Evolutionary conservation across 225 moss, liverwort and hornwort genomes (phyloP).

Genomic region (Lunularia cruciata): DNA sequence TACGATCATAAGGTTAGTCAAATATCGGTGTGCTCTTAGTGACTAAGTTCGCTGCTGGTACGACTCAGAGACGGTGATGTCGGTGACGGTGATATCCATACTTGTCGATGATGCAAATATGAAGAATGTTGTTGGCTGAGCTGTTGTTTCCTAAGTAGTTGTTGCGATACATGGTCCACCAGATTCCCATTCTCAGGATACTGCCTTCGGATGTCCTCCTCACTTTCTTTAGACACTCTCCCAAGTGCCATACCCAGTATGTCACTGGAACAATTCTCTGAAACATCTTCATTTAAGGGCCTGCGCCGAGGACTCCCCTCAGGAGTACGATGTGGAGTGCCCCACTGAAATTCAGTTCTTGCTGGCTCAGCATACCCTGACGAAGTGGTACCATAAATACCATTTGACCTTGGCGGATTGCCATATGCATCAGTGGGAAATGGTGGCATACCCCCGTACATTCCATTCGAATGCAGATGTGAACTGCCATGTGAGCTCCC

Average conservation of each 20-base stretch:
- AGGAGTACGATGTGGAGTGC: constrained; percentile 72
- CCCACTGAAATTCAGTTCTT: constrained; percentile 78
- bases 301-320: constrained; percentile 76
- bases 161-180: constrained; percentile 69
- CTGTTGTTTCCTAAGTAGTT: constrained; percentile 49
- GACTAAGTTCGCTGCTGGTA: constrained; percentile 80
- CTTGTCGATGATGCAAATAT: no score
- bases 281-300: constrained; percentile 44
- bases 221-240: constrained; percentile 55
- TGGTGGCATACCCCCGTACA: constrained; percentile 54
- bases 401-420: constrained; percentile 62
- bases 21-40: constrained; percentile 35
- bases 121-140: constrained; percentile 25
- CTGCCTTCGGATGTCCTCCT: constrained; percentile 48
- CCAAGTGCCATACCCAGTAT: constrained; percentile 78
- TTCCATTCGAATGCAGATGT: constrained; percentile 53
- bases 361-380: constrained; percentile 54
- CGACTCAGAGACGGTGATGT: constrained; percentile 68
- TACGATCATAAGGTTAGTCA: not conserved
- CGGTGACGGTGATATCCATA: constrained; percentile 55
- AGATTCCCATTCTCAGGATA: constrained; percentile 61
- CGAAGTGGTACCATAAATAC: constrained; percentile 63
- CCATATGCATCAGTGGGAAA: constrained; percentile 54
- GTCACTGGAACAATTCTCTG: constrained; percentile 44
- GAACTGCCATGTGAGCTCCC: constrained; percentile 46